Evolutionary conservation across 768 basidiomycete species (phyloP).

Genomic region (Mycena galericulata): DNA sequence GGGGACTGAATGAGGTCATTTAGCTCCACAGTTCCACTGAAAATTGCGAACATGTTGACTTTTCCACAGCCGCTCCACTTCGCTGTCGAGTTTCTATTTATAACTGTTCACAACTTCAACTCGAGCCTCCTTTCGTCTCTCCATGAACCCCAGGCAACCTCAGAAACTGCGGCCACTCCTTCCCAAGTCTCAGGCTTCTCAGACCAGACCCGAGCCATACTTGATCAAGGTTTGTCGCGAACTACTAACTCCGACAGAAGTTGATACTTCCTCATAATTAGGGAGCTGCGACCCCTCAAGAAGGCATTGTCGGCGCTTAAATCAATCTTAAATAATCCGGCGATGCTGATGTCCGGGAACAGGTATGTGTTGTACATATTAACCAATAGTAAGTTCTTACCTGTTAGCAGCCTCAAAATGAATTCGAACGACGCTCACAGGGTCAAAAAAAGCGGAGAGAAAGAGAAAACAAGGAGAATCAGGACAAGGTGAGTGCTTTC

Average conservation of each 20-base stretch:
- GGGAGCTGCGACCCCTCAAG: not conserved
- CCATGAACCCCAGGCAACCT: no score
- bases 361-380: not conserved
- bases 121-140: not conserved
- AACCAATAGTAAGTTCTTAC: not conserved
- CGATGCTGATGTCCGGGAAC: not conserved
- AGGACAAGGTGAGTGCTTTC: not conserved
- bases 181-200: not conserved
- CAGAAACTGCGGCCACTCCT: not conserved
- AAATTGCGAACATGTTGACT: not conserved
- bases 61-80: not conserved
- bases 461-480: not conserved
- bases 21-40: not conserved
- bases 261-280: no score
- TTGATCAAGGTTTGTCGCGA: not conserved
- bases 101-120: no score
- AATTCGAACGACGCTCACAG: conserved; percentile 8
- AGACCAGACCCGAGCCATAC: not conserved
- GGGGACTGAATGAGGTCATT: not conserved
- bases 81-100: not conserved
- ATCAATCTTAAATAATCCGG: not conserved
- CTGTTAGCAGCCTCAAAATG: not conserved
- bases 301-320: not conserved
- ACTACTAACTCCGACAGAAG: not conserved
- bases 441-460: no score